Base-by-base conservation (phyloP, 768 basidiomycete genomes). In the Amanita muscaria region DNA sequence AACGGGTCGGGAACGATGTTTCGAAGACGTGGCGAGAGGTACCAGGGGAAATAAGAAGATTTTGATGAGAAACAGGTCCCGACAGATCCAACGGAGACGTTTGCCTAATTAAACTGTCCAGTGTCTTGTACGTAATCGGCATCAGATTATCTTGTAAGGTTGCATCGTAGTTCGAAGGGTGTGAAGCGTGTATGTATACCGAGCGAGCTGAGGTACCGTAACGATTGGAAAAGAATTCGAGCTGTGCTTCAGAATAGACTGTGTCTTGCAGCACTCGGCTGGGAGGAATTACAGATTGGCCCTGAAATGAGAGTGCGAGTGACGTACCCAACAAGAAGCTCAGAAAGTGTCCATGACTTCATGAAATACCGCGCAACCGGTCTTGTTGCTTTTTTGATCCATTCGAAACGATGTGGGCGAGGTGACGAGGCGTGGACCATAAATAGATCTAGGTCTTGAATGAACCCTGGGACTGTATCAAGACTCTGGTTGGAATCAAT, bases 351-450 rank as follows among this genome's bases (percentile, higher is more conserved):
- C 49, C 46, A 50, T 47, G 32, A 42, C 46, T 32, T 45, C 46
- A 50, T 47, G 32, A 42, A 42, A 27, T 50, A 50, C 39, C 16
- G 36, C 30, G 24, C 8, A 25, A 42, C 49, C 9, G 46, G 37
- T 15, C 25, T 9, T n/a, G 23, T 31, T 40, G 30, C 30, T 34
- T 47, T 47, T 11, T 47, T 40, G 9, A 24, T 41, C 49, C 49
- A 50, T 35, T 21, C 23, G 25, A 24, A 33, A 31, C 32, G 23
- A 40, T 46, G 22, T 18, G 21, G 22, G 33, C 33, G 38, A 33
- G 48, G 48, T 29, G 49, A 46, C 30, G 48, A 46, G 36, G 49
- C 37, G 40, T 50, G 49, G 33, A 50, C 45, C 12, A 47, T 46
- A 32, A 49, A 50, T 23, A 47, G 45, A 29, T 37, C 19, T 12